Evolutionary conservation across 164 flowering plant genomes (phyloP).

Genomic region (Malania oleifera): DNA sequence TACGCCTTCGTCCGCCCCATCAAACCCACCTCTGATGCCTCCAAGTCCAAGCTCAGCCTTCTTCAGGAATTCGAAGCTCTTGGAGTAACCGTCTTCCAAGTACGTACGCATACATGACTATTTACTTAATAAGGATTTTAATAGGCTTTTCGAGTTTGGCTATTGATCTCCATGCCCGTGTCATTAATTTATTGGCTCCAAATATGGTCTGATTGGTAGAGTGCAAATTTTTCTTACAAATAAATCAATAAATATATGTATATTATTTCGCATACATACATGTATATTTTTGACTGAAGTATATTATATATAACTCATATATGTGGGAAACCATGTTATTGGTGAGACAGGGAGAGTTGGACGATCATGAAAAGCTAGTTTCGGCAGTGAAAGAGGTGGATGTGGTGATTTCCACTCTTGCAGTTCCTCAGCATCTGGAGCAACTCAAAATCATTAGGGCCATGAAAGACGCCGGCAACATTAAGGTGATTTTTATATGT

Average conservation of each 20-base stretch:
- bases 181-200: too few relatives aligned
- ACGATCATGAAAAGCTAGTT: constrained; percentile 23
- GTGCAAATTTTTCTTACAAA: too few relatives aligned
- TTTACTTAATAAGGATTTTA: too few relatives aligned
- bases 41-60: constrained; percentile 1
- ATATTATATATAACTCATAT: too few relatives aligned
- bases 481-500: constrained; percentile 12
- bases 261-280: too few relatives aligned
- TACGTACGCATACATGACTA: neutral
- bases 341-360: constrained; percentile 24
- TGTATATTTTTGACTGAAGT: too few relatives aligned
- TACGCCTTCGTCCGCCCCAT: constrained; percentile 21
- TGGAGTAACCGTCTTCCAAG: constrained; percentile 21
- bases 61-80: constrained; percentile 16
- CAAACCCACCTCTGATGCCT: neutral
- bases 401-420: constrained; percentile 23
- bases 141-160: too few relatives aligned
- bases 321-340: too few relatives aligned
- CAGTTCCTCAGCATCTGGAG: constrained; percentile 22
- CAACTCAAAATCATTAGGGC: constrained; percentile 23
- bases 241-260: too few relatives aligned
- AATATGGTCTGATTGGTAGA: too few relatives aligned
- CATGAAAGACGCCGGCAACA: constrained; percentile 21
- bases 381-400: constrained; percentile 15
- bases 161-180: too few relatives aligned